These are phyloP conservation scores for Piloderma croceum DNA, from an alignment of 768 basidiomycete species.

Conservation along the genomic window DNA sequence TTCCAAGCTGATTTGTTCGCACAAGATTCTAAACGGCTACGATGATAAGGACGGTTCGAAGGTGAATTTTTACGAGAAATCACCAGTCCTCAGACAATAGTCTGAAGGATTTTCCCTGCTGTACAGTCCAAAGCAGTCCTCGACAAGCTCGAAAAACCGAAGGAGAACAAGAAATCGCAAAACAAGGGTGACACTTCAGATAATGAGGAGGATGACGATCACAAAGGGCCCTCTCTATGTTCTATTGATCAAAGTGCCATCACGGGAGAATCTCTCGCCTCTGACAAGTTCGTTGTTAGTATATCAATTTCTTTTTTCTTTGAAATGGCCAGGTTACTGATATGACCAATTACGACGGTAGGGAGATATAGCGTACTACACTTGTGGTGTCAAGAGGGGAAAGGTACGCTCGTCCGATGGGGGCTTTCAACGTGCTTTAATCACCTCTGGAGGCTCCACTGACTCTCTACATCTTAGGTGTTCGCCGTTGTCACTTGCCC, in stretches of 20 bases:
- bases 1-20: slow-evolving; percentile 2
- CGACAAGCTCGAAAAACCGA: slow-evolving; percentile 6
- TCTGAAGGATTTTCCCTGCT: background rate
- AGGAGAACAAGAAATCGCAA: slow-evolving; percentile 7
- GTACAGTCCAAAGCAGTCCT: background rate
- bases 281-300: slow-evolving; percentile 42
- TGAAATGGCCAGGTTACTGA: too few relatives aligned
- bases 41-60: slow-evolving; percentile 30
- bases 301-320: too few relatives aligned
- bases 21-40: slow-evolving; percentile 37
- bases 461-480: slow-evolving; percentile 20
- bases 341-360: too few relatives aligned
- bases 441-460: background rate
- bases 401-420: slow-evolving; percentile 19
- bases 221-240: slow-evolving; percentile 36
- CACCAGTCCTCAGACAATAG: background rate
- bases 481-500: slow-evolving; percentile 31
- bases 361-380: slow-evolving; percentile 39
- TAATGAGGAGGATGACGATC: slow-evolving; percentile 25
- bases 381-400: slow-evolving; percentile 32
- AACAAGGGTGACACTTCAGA: slow-evolving; percentile 17
- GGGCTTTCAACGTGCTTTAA: background rate
- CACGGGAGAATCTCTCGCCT: slow-evolving; percentile 42
- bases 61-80: too few relatives aligned
- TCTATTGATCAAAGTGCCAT: slow-evolving; percentile 43